Evolutionary conservation across 2,329 filamentous ascomycete species (phyloP).

Genomic region (Mycogone perniciosa): DNA sequence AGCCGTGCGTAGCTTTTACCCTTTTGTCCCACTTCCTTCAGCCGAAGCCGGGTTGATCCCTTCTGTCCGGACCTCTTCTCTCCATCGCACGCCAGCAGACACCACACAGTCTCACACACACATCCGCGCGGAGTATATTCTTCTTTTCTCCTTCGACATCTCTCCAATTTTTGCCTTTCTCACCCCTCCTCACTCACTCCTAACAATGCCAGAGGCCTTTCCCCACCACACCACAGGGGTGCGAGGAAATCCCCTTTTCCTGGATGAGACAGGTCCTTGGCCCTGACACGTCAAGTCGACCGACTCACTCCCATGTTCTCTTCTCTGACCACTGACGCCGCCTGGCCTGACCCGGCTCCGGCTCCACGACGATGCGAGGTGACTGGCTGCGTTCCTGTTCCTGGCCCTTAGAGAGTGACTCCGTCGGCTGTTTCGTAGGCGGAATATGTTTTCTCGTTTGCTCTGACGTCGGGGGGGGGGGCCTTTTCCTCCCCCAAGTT

Average conservation of each 20-base stretch:
- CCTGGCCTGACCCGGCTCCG: conserved; percentile 7
- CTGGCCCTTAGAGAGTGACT: too few relatives aligned
- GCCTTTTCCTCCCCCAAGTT: background rate
- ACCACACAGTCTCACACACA: background rate
- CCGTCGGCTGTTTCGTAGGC: background rate
- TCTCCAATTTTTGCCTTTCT: background rate
- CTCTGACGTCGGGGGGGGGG: background rate
- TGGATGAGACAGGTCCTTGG: conserved; percentile 22
- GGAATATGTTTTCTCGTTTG: background rate
- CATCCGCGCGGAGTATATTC: background rate
- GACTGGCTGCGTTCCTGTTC: conserved; percentile 6
- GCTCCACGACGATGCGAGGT: conserved; percentile 8
- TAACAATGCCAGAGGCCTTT: background rate
- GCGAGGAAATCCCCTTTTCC: conserved; percentile 16
- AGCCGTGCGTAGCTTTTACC: background rate
- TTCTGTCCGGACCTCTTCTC: background rate
- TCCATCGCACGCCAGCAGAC: background rate
- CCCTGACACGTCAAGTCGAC: conserved; percentile 20
- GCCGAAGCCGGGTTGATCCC: background rate
- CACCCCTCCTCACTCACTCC: background rate
- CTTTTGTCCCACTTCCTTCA: conserved; percentile 4
- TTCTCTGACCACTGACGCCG: background rate
- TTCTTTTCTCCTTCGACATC: background rate
- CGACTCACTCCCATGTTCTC: conserved; percentile 11
- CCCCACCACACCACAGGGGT: conserved; percentile 11